Evolutionary conservation across 306 rosid genomes (phyloP).

Genomic region (Fragaria iinumae): DNA sequence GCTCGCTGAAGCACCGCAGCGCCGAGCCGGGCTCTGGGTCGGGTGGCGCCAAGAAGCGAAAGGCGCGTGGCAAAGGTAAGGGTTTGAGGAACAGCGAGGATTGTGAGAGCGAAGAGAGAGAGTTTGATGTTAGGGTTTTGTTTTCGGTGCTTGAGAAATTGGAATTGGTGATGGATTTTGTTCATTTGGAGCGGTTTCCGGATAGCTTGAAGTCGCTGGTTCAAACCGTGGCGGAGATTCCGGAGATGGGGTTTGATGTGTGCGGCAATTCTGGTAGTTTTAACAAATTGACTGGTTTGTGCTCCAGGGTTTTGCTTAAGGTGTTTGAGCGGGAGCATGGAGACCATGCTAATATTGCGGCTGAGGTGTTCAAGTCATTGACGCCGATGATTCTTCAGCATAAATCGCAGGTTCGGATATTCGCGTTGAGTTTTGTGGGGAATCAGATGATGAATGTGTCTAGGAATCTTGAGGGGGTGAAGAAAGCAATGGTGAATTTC

Average conservation of each 20-base stretch:
- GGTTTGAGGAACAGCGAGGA: slow-evolving; percentile 28
- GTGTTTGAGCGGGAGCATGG: slow-evolving; percentile 68
- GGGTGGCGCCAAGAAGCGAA: slow-evolving; percentile 36
- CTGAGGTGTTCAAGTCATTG: slow-evolving; percentile 69
- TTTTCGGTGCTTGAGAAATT: slow-evolving; percentile 57
- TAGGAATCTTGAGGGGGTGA: slow-evolving; percentile 42
- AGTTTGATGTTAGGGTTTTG: slow-evolving; percentile 44
- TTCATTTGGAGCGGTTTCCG: slow-evolving; percentile 84
- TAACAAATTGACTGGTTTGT: slow-evolving; percentile 36
- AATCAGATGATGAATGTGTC: slow-evolving; percentile 30
- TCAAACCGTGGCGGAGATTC: slow-evolving; percentile 60
- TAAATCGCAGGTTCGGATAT: slow-evolving; percentile 60
- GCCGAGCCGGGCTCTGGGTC: slow-evolving; percentile 19
- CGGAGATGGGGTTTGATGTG: slow-evolving; percentile 41
- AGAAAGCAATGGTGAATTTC: slow-evolving; percentile 64
- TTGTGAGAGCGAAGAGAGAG: slow-evolving; percentile 14
- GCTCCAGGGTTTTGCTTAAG: slow-evolving; percentile 52
- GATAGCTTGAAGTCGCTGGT: slow-evolving; percentile 68
- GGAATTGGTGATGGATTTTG: slow-evolving; percentile 45
- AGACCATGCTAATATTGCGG: slow-evolving; percentile 47
- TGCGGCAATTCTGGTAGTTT: slow-evolving; percentile 41
- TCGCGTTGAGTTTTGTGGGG: slow-evolving; percentile 57
- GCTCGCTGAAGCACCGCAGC: slow-evolving; percentile 45
- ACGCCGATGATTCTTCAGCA: slow-evolving; percentile 47
- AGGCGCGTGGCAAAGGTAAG: slow-evolving; percentile 29